Conservation (phyloP, 768 basidiomycete species). For the Kwoniella heveanensis region DNA sequence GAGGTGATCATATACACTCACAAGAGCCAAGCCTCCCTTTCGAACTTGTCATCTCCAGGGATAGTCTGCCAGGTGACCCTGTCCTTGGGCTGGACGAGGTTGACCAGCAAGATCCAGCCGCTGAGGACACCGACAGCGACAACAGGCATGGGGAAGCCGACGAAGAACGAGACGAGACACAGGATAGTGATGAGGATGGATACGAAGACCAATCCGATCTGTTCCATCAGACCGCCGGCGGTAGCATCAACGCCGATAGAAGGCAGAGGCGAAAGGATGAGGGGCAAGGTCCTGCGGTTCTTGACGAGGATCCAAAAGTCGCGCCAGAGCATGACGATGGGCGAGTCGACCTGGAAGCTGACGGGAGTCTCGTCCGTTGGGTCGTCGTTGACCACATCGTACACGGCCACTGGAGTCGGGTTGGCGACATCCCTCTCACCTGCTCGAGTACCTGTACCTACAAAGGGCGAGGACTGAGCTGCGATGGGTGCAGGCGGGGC, state of each 20-base stretch:
- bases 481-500: background rate
- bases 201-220: slow-evolving; percentile 1
- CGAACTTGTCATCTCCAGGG: slow-evolving; percentile 17
- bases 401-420: background rate
- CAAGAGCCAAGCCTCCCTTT: slow-evolving; percentile 37
- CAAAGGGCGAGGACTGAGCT: background rate
- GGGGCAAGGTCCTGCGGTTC: background rate
- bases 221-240: slow-evolving; percentile 2
- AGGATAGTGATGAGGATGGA: slow-evolving; percentile 12
- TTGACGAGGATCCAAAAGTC: slow-evolving; percentile 11
- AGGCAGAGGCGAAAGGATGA: slow-evolving; percentile 9
- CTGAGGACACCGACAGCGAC: background rate
- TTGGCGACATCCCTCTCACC: background rate
- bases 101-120: slow-evolving; percentile 1
- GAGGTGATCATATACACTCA: slow-evolving; percentile 30
- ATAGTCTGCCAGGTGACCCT: slow-evolving; percentile 15
- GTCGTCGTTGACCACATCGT: slow-evolving; percentile 13
- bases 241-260: slow-evolving; percentile 9
- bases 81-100: background rate
- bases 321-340: slow-evolving; percentile 5
- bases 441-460: background rate
- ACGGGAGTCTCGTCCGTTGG: slow-evolving; percentile 11
- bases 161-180: slow-evolving; percentile 5
- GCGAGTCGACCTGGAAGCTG: slow-evolving; percentile 9
- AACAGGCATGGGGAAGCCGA: slow-evolving; percentile 9